A percentile compares a stretch with the other conserved stretches of the same genome.
phyloP scores from a whole-genome alignment of 164 flowering plant genomes.

The Stephania yunnanensis region DNA sequence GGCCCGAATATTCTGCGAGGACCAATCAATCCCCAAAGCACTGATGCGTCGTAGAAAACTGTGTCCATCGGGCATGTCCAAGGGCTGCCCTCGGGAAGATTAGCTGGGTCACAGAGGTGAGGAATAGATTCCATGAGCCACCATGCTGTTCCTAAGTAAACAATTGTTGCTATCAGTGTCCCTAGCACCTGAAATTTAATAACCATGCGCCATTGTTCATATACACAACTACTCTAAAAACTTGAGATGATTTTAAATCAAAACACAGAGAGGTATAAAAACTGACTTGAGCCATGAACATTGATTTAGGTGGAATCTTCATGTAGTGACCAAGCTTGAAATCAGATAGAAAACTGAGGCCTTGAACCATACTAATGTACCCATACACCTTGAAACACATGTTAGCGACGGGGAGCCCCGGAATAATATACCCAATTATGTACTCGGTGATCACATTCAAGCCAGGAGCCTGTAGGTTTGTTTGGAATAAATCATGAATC shows the following conservation, averaged over 20 bases:
- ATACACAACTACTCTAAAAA: not conserved
- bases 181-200: slow-evolving; percentile 25
- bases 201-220: not conserved
- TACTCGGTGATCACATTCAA: slow-evolving; percentile 42
- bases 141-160: slow-evolving; percentile 34
- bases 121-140: slow-evolving; percentile 26
- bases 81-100: slow-evolving; percentile 34
- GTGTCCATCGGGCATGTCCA: slow-evolving; percentile 80
- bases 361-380: slow-evolving; percentile 40
- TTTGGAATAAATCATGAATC: not conserved
- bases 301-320: slow-evolving; percentile 42
- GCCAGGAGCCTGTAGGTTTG: slow-evolving; percentile 27
- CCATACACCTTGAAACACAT: slow-evolving; percentile 43
- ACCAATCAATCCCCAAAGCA: slow-evolving; percentile 80
- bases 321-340: slow-evolving; percentile 51
- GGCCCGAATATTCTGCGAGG: slow-evolving; percentile 53
- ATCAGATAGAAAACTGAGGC: slow-evolving; percentile 30
- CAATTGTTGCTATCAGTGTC: slow-evolving; percentile 27
- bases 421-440: slow-evolving; percentile 30
- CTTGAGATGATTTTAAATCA: not conserved
- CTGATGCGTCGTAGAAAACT: slow-evolving; percentile 81
- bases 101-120: slow-evolving; percentile 39
- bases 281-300: slow-evolving; percentile 41
- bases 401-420: slow-evolving; percentile 40
- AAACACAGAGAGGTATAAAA: not conserved